A percentile compares a stretch with the other conserved stretches of the same genome.
These are phyloP conservation scores for Bruguiera hainesii DNA, from an alignment of 441 rosid genomes.

Conservation along the genomic window DNA sequence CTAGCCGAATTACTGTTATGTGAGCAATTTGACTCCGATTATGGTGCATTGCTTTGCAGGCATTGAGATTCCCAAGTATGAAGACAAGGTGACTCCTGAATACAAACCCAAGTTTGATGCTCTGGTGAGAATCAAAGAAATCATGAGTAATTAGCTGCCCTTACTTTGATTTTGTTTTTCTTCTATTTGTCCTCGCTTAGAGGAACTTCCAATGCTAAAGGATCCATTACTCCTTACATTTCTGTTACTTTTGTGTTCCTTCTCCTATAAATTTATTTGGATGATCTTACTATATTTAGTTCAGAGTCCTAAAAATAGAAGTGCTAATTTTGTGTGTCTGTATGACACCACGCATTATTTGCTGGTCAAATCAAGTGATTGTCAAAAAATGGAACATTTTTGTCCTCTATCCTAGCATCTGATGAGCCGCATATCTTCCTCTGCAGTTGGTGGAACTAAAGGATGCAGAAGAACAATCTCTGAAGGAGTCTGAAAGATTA, in stretches of 20 bases:
- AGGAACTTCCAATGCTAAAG: not conserved
- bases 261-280: not conserved
- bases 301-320: not conserved
- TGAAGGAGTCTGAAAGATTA: slow-evolving; percentile 72
- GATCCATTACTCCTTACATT: not conserved
- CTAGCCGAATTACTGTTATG: not conserved
- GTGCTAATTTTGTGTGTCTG: not conserved
- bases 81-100: slow-evolving; percentile 81
- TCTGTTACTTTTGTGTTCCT: not conserved
- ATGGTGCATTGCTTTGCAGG: slow-evolving; percentile 37
- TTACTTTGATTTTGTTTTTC: not conserved
- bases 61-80: slow-evolving; percentile 75
- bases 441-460: slow-evolving; percentile 76
- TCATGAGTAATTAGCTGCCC: not conserved
- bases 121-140: slow-evolving; percentile 47
- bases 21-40: slow-evolving; percentile 5
- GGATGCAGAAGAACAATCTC: slow-evolving; percentile 79
- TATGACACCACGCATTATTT: not conserved
- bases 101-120: slow-evolving; percentile 90
- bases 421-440: slow-evolving; percentile 4
- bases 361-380: not conserved
- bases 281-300: not conserved
- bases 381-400: not conserved
- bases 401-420: not conserved
- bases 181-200: not conserved